Conservation (phyloP, 2,329 filamentous ascomycete genomes). For the Teratosphaeria zuluensis region DNA sequence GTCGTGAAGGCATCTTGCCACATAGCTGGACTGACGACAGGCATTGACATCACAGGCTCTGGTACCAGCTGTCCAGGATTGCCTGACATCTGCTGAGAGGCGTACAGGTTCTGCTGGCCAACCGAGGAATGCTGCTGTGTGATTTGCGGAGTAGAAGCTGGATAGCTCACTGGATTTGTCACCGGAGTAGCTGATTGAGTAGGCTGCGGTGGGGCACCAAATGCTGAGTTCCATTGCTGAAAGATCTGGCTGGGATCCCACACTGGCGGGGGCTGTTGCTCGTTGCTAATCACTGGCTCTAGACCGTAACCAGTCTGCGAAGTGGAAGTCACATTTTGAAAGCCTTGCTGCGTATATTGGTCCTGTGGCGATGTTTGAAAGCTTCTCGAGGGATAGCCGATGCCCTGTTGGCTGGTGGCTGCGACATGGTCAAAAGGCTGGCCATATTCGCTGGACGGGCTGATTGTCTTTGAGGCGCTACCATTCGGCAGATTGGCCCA, state of each 20-base stretch:
- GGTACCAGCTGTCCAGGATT: conserved; percentile 8
- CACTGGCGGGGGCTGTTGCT: conserved; percentile 19
- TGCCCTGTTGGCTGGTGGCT: conserved; percentile 7
- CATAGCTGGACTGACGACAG: conserved; percentile 39
- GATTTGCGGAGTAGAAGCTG: conserved; percentile 22
- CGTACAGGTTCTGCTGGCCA: conserved; percentile 13
- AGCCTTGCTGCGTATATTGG: conserved; percentile 11
- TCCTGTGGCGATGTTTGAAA: conserved; percentile 12
- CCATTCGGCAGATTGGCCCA: conserved; percentile 15
- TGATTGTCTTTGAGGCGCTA: conserved; percentile 14
- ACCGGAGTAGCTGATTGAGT: conserved; percentile 26
- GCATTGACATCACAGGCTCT: conserved; percentile 7
- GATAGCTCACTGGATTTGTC: conserved; percentile 10
- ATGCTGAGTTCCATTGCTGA: conserved; percentile 93
- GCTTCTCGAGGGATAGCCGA: conserved; percentile 10
- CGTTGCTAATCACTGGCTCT: conserved; percentile 20
- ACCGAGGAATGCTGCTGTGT: conserved; percentile 24
- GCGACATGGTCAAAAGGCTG: conserved; percentile 13
- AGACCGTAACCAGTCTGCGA: conserved; percentile 14
- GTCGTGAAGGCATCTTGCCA: conserved; percentile 40
- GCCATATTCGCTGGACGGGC: conserved; percentile 14
- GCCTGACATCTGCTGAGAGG: conserved; percentile 12
- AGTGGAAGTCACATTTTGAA: conserved; percentile 14
- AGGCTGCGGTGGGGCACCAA: conserved; percentile 47
- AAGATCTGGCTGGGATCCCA: conserved; percentile 27